A percentile compares a stretch with the other conserved stretches of the same genome.
These are phyloP conservation scores for Ophiostoma triangulosporum DNA, from an alignment of 2,329 filamentous ascomycete species.

Conservation along the genomic window DNA sequence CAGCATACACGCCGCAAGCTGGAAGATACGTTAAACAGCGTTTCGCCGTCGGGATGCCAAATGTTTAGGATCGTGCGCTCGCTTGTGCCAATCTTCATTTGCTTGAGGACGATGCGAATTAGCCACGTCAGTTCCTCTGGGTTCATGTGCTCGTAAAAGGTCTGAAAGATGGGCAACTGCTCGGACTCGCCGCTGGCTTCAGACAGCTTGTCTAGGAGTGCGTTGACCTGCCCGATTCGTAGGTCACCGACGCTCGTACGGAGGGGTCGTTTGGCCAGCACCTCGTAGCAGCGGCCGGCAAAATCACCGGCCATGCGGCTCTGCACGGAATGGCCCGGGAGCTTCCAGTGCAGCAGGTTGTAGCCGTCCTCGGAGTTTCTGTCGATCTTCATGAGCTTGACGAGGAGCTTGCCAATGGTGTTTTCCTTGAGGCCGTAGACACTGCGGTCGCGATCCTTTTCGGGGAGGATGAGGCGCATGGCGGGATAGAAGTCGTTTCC, in stretches of 20 bases:
- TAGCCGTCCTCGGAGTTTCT: slow-evolving; percentile 80
- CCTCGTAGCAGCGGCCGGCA: slow-evolving; percentile 74
- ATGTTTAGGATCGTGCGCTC: slow-evolving; percentile 78
- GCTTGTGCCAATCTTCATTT: slow-evolving; percentile 61
- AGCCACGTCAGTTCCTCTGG: slow-evolving; percentile 89
- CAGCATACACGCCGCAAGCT: slow-evolving; percentile 85
- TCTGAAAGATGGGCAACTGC: slow-evolving; percentile 66
- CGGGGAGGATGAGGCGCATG: slow-evolving; percentile 78
- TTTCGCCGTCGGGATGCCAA: slow-evolving; percentile 68
- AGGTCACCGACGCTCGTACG: slow-evolving; percentile 60
- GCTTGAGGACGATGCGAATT: slow-evolving; percentile 80
- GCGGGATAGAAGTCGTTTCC: slow-evolving; percentile 90
- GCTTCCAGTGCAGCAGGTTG: slow-evolving; percentile 80
- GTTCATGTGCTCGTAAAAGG: slow-evolving; percentile 85
- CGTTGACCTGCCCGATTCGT: slow-evolving; percentile 82
- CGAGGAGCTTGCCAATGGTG: slow-evolving; percentile 76
- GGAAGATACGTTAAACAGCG: slow-evolving; percentile 78
- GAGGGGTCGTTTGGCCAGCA: slow-evolving; percentile 73
- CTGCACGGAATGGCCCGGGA: slow-evolving; percentile 55
- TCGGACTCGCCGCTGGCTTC: slow-evolving; percentile 66
- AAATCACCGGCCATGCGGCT: slow-evolving; percentile 75
- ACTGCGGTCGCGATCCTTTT: slow-evolving; percentile 81
- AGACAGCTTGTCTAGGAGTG: slow-evolving; percentile 65
- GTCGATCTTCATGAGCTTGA: slow-evolving; percentile 85
- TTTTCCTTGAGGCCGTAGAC: slow-evolving; percentile 95